phyloP scores from a whole-genome alignment of 2,329 filamentous ascomycete genomes.

The Cordyceps javanica region DNA sequence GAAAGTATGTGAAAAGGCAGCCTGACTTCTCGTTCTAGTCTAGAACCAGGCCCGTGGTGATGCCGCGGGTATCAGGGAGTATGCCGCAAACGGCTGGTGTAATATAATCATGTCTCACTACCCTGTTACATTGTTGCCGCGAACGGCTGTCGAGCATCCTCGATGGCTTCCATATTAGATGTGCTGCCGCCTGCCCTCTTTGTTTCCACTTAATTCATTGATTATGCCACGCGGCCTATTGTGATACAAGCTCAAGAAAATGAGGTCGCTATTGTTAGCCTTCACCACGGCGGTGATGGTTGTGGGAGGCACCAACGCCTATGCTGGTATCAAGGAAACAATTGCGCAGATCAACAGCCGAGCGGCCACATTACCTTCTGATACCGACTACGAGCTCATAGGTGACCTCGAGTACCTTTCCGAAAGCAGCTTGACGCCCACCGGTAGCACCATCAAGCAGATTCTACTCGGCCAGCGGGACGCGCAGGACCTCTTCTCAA shows the following conservation, averaged over 20 bases:
- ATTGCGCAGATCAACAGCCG: background rate
- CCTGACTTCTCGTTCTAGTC: background rate
- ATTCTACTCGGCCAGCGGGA: constrained; percentile 24
- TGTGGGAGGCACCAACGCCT: background rate
- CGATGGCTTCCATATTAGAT: background rate
- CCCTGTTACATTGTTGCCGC: background rate
- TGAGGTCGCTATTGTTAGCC: background rate
- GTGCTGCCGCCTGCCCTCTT: background rate
- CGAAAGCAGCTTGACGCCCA: constrained; percentile 22
- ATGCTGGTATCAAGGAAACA: background rate
- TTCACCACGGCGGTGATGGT: background rate
- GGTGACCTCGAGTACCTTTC: constrained; percentile 29
- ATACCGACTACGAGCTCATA: constrained; percentile 17
- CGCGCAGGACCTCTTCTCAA: constrained; percentile 14
- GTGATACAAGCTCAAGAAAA: background rate
- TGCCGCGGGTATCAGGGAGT: background rate
- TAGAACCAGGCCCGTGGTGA: background rate
- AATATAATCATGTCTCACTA: background rate
- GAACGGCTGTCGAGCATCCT: background rate
- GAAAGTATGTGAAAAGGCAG: background rate
- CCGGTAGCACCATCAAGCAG: constrained; percentile 27
- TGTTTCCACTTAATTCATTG: background rate
- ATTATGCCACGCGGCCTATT: background rate
- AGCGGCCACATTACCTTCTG: background rate
- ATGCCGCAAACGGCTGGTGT: no score